Conservation (phyloP, 441 rosid species). For the Flueggea neowawraea region DNA sequence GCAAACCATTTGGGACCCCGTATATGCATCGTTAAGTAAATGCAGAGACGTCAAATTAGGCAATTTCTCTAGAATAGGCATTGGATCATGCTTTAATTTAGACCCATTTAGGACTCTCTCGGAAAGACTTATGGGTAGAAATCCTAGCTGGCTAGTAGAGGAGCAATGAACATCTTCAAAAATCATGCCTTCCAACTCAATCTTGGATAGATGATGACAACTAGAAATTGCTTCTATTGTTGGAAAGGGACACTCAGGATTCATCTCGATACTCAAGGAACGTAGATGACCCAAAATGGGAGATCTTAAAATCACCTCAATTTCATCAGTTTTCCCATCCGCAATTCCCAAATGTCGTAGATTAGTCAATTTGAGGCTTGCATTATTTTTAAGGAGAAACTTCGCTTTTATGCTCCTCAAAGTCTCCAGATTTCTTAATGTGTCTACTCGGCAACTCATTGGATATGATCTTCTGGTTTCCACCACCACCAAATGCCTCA, state of each 20-base stretch:
- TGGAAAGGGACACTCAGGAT: not conserved
- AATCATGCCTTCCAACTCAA: not conserved
- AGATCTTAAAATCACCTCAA: not conserved
- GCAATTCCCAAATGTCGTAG: not conserved
- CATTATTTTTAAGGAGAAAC: not conserved
- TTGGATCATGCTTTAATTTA: not conserved
- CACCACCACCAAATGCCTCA: conserved; percentile 2
- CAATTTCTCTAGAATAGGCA: conserved; percentile 8
- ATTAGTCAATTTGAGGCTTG: conserved; percentile 1
- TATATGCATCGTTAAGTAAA: not conserved
- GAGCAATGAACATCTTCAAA: not conserved
- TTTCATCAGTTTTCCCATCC: not conserved
- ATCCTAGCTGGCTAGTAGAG: not conserved
- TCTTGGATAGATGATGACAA: conserved; percentile 4
- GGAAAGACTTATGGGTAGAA: conserved; percentile 1
- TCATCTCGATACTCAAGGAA: not conserved
- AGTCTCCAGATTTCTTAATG: conserved; percentile 6
- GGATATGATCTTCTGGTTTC: too few relatives aligned
- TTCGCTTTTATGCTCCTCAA: not conserved
- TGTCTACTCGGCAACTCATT: not conserved
- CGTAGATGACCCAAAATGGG: not conserved
- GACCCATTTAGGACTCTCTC: not conserved
- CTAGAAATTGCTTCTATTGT: not conserved
- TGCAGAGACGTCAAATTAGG: not conserved
- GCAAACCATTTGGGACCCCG: conserved; percentile 1